Evolutionary conservation across 257 asterid species (phyloP).

Genomic region (Cruciata laevipes): DNA sequence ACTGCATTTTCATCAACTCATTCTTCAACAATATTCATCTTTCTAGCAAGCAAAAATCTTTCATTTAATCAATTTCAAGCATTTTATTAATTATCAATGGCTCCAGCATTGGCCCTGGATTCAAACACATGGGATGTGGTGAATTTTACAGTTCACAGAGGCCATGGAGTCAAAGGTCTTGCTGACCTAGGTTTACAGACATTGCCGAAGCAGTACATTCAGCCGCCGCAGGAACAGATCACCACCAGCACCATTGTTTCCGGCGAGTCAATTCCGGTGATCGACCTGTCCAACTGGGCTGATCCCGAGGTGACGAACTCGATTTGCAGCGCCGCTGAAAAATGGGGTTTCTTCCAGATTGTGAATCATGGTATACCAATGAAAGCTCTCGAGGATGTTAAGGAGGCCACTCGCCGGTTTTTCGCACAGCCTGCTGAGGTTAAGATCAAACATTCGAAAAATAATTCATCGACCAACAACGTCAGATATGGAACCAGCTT

Average conservation of each 20-base stretch:
- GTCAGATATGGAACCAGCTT: constrained; percentile 29
- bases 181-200: constrained; percentile 18
- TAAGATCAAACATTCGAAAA: constrained; percentile 22
- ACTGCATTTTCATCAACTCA: not conserved
- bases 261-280: constrained; percentile 22
- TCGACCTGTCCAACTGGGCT: constrained; percentile 23
- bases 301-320: constrained; percentile 7
- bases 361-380: constrained; percentile 25
- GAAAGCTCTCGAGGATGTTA: constrained; percentile 19
- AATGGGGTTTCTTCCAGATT: constrained; percentile 29
- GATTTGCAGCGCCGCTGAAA: constrained; percentile 23
- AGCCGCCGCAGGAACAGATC: constrained; percentile 22
- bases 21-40: no score
- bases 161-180: constrained; percentile 31
- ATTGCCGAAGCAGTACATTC: constrained; percentile 27
- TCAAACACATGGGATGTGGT: constrained; percentile 6
- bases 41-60: not conserved
- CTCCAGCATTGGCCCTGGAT: not conserved
- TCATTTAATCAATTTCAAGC: not conserved
- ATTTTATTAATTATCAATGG: not conserved
- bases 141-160: constrained; percentile 15
- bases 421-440: constrained; percentile 21
- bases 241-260: not conserved
- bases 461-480: constrained; percentile 14
- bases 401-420: constrained; percentile 22